phyloP scores from a whole-genome alignment of 352 stramenopile genomes.

The Saprolegnia parasitica region DNA sequence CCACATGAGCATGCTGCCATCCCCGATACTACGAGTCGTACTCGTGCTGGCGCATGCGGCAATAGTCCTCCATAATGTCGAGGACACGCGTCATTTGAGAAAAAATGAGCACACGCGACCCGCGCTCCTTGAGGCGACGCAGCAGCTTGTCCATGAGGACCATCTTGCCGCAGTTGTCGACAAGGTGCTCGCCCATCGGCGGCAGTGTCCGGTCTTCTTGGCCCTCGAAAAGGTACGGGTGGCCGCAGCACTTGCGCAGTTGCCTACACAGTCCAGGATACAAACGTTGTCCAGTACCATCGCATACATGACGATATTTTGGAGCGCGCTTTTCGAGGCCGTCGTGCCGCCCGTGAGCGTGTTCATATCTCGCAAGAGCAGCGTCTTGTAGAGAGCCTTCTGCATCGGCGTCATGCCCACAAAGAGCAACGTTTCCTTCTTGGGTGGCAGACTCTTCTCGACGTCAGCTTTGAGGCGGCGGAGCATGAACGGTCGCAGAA shows the following conservation, averaged over 20 bases:
- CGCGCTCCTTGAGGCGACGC: constrained; percentile 80
- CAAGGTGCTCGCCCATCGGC: constrained; percentile 94
- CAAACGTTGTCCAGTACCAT: not conserved
- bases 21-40: constrained; percentile 34
- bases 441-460: constrained; percentile 96
- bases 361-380: constrained; percentile 94
- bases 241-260: constrained; percentile 83
- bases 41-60: constrained; percentile 89
- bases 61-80: constrained; percentile 95
- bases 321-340: constrained; percentile 66
- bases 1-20: too few species aligned
- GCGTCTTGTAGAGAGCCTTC: constrained; percentile 95
- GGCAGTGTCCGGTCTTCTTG: constrained; percentile 93
- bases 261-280: constrained; percentile 34
- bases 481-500: constrained; percentile 94
- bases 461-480: constrained; percentile 98
- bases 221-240: constrained; percentile 93
- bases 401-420: constrained; percentile 90
- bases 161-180: constrained; percentile 98
- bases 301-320: constrained; percentile 77
- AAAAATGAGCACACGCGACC: constrained; percentile 89
- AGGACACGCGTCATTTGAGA: constrained; percentile 91
- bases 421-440: constrained; percentile 96
- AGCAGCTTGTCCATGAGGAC: constrained; percentile 92
- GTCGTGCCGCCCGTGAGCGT: constrained; percentile 61